phyloP scores from a whole-genome alignment of 208 protist genomes.

The Trichomonas tenax region DNA sequence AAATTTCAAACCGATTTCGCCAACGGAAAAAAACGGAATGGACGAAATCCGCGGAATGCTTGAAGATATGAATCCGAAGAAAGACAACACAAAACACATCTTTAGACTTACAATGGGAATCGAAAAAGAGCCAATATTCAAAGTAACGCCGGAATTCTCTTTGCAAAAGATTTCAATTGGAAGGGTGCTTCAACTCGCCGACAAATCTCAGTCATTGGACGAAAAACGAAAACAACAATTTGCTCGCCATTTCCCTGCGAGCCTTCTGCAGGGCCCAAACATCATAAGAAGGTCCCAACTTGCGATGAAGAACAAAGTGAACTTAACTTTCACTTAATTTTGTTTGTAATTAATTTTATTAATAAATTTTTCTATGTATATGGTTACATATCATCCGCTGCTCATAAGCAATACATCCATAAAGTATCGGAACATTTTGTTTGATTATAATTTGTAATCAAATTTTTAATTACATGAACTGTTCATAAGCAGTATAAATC shows the following conservation, averaged over 20 bases:
- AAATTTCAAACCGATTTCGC: not conserved
- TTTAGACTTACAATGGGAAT: not conserved
- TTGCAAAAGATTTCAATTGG: not conserved
- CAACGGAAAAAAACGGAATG: not conserved
- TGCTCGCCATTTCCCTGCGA: not conserved
- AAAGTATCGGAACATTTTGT: too few relatives aligned
- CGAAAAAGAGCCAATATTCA: not conserved
- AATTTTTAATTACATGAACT: too few relatives aligned
- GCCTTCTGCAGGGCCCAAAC: not conserved
- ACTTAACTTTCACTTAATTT: not conserved
- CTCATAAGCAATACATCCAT: too few relatives aligned
- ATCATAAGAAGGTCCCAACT: not conserved
- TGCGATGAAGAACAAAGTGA: not conserved
- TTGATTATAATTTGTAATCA: too few relatives aligned
- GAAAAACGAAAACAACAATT: not conserved
- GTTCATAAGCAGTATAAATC: too few relatives aligned
- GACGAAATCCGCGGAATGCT: not conserved
- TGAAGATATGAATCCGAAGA: not conserved
- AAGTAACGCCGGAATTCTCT: not conserved
- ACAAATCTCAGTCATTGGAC: not conserved
- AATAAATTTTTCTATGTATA: too few relatives aligned
- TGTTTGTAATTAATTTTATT: not conserved
- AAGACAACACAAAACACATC: not conserved
- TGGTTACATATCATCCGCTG: too few relatives aligned
- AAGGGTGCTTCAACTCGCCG: not conserved